phyloP scores from a whole-genome alignment of 306 rosid species.

The Lablab purpureus region DNA sequence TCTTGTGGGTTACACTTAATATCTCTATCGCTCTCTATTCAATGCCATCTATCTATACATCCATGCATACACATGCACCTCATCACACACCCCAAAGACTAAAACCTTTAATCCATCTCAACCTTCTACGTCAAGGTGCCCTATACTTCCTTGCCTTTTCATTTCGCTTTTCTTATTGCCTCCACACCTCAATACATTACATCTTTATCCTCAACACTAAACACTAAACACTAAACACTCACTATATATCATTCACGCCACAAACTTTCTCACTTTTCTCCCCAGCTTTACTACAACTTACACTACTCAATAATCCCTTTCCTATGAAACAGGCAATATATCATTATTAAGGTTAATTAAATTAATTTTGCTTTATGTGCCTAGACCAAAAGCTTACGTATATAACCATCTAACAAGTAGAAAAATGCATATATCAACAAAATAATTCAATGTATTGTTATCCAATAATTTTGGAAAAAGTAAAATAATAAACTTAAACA shows the following conservation, averaged over 20 bases:
- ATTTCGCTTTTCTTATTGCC: conserved; percentile 8
- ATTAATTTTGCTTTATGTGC: neutral
- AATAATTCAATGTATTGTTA: too few relatives aligned
- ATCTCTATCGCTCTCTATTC: neutral
- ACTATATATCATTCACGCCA: neutral
- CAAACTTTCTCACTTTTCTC: neutral
- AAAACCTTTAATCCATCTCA: conserved; percentile 46
- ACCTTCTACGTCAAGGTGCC: conserved; percentile 54
- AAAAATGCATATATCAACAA: too few relatives aligned
- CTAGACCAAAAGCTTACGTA: neutral
- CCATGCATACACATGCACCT: conserved; percentile 1
- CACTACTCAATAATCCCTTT: too few relatives aligned
- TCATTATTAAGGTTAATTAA: neutral
- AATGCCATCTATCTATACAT: neutral
- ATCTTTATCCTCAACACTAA: neutral
- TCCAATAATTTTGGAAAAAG: too few relatives aligned
- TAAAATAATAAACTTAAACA: too few relatives aligned
- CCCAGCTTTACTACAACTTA: neutral
- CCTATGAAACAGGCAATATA: neutral
- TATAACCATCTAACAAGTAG: too few relatives aligned
- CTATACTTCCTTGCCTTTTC: conserved; percentile 6
- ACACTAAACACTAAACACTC: neutral
- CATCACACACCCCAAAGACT: conserved; percentile 37
- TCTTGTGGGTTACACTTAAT: neutral
- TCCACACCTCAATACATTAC: neutral